Evolutionary conservation across 1,139 yeast species (phyloP).

Genomic region (Blastobotrys proliferans): DNA sequence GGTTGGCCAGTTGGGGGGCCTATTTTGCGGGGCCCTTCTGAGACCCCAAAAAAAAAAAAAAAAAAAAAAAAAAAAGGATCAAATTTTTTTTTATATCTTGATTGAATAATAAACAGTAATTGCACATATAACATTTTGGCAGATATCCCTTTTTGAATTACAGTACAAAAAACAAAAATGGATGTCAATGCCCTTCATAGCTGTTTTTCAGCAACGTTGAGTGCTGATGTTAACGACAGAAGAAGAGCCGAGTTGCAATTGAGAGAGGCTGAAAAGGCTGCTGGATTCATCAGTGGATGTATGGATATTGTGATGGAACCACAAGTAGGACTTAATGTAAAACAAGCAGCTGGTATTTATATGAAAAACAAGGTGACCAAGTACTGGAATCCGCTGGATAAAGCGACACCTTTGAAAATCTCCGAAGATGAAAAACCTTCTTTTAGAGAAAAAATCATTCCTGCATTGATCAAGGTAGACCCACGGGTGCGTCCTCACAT

Average conservation of each 20-base stretch:
- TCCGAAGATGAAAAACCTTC: constrained; percentile 68
- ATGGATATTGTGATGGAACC: constrained; percentile 63
- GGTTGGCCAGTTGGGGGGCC: no score
- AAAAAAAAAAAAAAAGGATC: no score
- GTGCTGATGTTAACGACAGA: constrained; percentile 60
- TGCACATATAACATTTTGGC: no score
- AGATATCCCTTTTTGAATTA: not conserved
- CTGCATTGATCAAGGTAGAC: constrained; percentile 43
- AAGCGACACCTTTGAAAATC: constrained; percentile 36
- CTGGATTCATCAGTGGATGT: constrained; percentile 83
- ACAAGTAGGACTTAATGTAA: constrained; percentile 53
- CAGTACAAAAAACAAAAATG: constrained; percentile 41
- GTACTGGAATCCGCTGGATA: constrained; percentile 52
- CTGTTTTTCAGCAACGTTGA: constrained; percentile 79
- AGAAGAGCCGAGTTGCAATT: constrained; percentile 67
- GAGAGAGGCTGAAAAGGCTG: constrained; percentile 48
- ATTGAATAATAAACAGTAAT: no score
- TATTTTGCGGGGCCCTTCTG: no score
- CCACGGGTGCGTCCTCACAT: constrained; percentile 51
- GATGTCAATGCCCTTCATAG: constrained; percentile 63
- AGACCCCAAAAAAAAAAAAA: no score
- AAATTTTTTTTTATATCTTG: no score
- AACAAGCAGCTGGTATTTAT: constrained; percentile 80
- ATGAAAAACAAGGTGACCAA: constrained; percentile 71
- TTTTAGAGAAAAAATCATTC: constrained; percentile 58